A percentile compares a stretch with the other conserved stretches of the same genome.
Conservation (phyloP, 2,329 filamentous ascomycete species). For the Fusarium sp. region DNA sequence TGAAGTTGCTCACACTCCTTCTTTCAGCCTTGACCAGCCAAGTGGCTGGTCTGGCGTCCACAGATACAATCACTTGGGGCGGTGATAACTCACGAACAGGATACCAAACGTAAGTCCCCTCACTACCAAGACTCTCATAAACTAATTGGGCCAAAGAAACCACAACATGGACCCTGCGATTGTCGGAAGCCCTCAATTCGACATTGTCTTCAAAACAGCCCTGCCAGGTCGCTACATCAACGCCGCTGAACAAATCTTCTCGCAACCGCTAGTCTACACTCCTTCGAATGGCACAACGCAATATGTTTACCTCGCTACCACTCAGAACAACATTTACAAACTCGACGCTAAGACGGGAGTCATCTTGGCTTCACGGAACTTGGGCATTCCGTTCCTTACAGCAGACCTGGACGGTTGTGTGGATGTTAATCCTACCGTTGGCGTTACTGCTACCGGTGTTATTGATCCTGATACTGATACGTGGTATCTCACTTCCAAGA, state of each 20-base stretch:
- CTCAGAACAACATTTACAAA: slow-evolving; percentile 69
- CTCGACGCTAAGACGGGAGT: slow-evolving; percentile 65
- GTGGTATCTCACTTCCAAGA: slow-evolving; percentile 58
- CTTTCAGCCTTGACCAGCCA: slow-evolving; percentile 50
- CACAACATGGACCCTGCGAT: slow-evolving; percentile 72
- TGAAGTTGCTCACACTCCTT: slow-evolving; percentile 46
- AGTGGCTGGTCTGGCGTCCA: slow-evolving; percentile 53
- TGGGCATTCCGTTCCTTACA: slow-evolving; percentile 62
- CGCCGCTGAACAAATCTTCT: slow-evolving; percentile 63
- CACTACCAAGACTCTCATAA: fast-evolving
- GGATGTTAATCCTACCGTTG: slow-evolving; percentile 60
- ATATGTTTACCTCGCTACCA: slow-evolving; percentile 66
- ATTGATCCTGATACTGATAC: slow-evolving; percentile 59
- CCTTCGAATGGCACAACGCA: slow-evolving; percentile 58
- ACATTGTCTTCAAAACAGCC: slow-evolving; percentile 63
- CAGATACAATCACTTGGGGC: slow-evolving; percentile 70
- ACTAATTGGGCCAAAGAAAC: slow-evolving; percentile 55
- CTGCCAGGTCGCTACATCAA: slow-evolving; percentile 65
- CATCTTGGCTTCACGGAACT: slow-evolving; percentile 60
- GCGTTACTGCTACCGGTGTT: slow-evolving; percentile 59
- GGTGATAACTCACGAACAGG: slow-evolving; percentile 66
- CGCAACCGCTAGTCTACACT: slow-evolving; percentile 63
- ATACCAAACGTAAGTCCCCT: slow-evolving; percentile 61
- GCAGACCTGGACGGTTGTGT: slow-evolving; percentile 61
- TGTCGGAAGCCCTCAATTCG: slow-evolving; percentile 66